Conservation (phyloP, 139 green algal species). For the Haematococcus lacustris region DNA sequence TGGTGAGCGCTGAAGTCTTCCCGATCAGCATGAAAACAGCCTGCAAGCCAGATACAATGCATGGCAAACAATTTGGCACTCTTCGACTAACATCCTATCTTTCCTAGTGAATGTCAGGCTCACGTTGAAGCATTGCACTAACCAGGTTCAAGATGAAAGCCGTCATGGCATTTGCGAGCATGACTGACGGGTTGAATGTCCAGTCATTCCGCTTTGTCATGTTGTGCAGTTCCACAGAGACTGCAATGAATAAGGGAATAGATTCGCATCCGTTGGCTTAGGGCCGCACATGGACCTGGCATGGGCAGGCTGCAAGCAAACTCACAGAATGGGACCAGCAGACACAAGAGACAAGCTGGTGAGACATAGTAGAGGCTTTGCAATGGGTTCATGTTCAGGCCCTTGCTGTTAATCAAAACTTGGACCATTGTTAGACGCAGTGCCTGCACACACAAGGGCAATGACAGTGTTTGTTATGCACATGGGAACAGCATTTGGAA, state of each 20-base stretch:
- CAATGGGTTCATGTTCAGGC: slow-evolving; percentile 80
- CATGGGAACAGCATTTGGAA: too few relatives aligned
- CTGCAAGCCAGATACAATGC: slow-evolving; percentile 59
- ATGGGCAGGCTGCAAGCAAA: too few relatives aligned
- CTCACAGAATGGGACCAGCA: slow-evolving; percentile 66
- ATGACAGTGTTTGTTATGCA: too few relatives aligned
- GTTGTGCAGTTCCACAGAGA: slow-evolving; percentile 31
- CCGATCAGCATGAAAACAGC: slow-evolving; percentile 83
- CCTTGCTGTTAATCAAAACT: slow-evolving; percentile 82
- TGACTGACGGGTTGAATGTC: slow-evolving; percentile 57
- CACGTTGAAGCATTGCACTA: too few relatives aligned
- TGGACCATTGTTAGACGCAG: slow-evolving; percentile 80
- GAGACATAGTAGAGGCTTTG: slow-evolving; percentile 87
- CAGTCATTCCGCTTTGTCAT: slow-evolving; percentile 34
- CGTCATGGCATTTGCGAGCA: slow-evolving; percentile 78
- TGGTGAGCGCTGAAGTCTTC: slow-evolving; percentile 62
- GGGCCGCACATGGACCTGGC: too few relatives aligned
- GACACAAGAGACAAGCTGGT: slow-evolving; percentile 67
- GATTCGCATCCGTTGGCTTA: too few relatives aligned
- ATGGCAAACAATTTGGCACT: too few relatives aligned
- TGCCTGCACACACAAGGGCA: slow-evolving; percentile 62
- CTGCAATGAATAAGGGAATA: too few relatives aligned
- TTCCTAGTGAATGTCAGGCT: too few relatives aligned
- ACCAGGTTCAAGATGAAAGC: slow-evolving; percentile 78
- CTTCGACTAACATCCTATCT: too few relatives aligned